Conservation (phyloP, 2,329 filamentous ascomycete species). For the Neonectria punicea region DNA sequence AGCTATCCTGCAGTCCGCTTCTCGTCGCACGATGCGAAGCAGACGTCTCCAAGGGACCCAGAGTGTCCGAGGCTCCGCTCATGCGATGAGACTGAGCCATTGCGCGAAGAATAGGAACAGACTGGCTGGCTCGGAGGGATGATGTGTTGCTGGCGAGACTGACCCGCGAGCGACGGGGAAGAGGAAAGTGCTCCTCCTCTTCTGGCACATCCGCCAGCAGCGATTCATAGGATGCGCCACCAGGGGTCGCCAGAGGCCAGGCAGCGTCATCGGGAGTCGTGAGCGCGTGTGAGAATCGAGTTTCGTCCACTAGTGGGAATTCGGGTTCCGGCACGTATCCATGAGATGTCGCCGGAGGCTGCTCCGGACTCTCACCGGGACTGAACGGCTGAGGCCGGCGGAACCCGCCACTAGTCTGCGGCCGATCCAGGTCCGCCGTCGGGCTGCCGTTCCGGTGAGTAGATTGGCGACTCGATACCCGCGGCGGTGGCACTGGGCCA, state of each 20-base stretch:
- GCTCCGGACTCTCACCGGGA: slow-evolving; percentile 38
- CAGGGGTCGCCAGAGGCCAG: slow-evolving; percentile 51
- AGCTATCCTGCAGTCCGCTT: slow-evolving; percentile 27
- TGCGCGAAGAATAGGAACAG: slow-evolving; percentile 65
- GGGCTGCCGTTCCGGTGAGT: slow-evolving; percentile 57
- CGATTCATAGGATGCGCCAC: slow-evolving; percentile 49
- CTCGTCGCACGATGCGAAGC: slow-evolving; percentile 47
- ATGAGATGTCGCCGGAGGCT: slow-evolving; percentile 28
- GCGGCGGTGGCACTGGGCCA: slow-evolving; percentile 60
- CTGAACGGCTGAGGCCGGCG: slow-evolving; percentile 57
- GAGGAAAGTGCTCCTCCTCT: slow-evolving; percentile 65
- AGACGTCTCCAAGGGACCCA: slow-evolving; percentile 57
- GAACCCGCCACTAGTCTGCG: slow-evolving; percentile 57
- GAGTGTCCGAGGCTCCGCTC: slow-evolving; percentile 64
- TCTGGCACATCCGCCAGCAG: slow-evolving; percentile 70
- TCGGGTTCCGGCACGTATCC: slow-evolving; percentile 28
- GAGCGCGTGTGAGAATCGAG: slow-evolving; percentile 51
- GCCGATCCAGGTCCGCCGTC: slow-evolving; percentile 52
- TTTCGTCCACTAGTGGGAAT: slow-evolving; percentile 23
- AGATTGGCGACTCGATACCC: slow-evolving; percentile 65
- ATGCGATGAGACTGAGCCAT: slow-evolving; percentile 52
- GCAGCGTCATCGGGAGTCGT: slow-evolving; percentile 55
- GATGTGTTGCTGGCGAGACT: slow-evolving; percentile 61
- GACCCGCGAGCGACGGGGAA: slow-evolving; percentile 51
- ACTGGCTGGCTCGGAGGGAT: slow-evolving; percentile 65